phyloP scores from a whole-genome alignment of 441 rosid species.

The Viola pubescens region DNA sequence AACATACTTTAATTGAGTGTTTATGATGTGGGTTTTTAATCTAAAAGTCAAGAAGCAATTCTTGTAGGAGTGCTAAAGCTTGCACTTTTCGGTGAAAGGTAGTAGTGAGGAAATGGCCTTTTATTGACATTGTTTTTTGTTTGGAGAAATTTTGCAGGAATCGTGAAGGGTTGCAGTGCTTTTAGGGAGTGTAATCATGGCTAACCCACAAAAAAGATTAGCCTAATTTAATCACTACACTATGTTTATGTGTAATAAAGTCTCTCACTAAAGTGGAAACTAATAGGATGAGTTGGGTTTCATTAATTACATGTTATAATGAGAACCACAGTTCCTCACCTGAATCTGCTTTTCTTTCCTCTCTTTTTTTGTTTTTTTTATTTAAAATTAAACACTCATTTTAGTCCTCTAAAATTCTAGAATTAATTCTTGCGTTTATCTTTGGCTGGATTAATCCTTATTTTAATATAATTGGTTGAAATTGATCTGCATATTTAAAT shows the following conservation, averaged over 20 bases:
- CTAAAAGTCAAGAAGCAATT: conserved; percentile 47
- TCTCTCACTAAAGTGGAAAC: conserved; percentile 11
- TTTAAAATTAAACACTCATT: too few species aligned
- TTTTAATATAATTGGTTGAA: too few species aligned
- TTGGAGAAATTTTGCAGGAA: conserved; percentile 36
- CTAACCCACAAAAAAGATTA: conserved; percentile 22
- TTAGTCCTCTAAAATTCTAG: too few species aligned
- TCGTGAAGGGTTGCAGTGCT: conserved; percentile 62
- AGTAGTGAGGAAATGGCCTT: conserved; percentile 17
- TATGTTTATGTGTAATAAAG: conserved; percentile 31
- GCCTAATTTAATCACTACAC: conserved; percentile 23
- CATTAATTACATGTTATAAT: conserved; percentile 19
- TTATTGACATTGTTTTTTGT: conserved; percentile 20
- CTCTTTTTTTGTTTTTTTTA: too few species aligned
- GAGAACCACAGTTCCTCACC: conserved; percentile 19
- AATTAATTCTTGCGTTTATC: too few species aligned
- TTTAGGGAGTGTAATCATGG: conserved; percentile 58
- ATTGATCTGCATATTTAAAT: too few species aligned
- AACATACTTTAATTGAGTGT: conserved; percentile 31
- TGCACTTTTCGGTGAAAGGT: conserved; percentile 84
- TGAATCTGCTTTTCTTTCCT: conserved; percentile 7
- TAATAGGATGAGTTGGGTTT: conserved; percentile 28
- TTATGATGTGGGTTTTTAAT: conserved; percentile 23
- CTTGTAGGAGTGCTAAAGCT: conserved; percentile 34
- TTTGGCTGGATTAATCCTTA: too few species aligned